A percentile compares a stretch with the other conserved stretches of the same genome.
Conservation (phyloP, 78 protist genomes). For the Bodo saltans region DNA sequence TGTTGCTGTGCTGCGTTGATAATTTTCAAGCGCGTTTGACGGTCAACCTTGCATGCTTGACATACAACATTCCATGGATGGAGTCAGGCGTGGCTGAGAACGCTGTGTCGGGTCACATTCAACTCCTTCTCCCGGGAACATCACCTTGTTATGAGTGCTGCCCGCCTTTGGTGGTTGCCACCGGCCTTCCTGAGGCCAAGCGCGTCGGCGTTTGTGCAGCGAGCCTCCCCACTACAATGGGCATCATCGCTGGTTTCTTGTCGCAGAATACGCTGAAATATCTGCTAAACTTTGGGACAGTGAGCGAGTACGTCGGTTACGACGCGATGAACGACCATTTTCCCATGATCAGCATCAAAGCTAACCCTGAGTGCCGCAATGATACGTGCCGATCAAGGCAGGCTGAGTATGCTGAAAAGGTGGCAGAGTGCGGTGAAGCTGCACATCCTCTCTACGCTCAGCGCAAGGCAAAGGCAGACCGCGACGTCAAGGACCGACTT, state of each 20-base stretch:
- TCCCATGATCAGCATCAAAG: slow-evolving; percentile 68
- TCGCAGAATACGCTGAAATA: slow-evolving; percentile 88
- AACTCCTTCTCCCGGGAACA: slow-evolving; percentile 66
- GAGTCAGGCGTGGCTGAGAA: slow-evolving; percentile 95
- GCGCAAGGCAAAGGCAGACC: neutral
- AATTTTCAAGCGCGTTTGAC: slow-evolving; percentile 86
- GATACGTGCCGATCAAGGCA: slow-evolving; percentile 43
- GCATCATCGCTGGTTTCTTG: slow-evolving; percentile 85
- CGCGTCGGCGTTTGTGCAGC: slow-evolving; percentile 68
- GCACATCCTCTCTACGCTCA: neutral
- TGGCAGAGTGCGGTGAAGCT: neutral
- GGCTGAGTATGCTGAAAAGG: slow-evolving; percentile 20
- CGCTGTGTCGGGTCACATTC: slow-evolving; percentile 96
- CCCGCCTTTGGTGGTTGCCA: slow-evolving; percentile 92
- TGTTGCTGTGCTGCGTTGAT: slow-evolving; percentile 94
- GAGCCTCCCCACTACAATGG: slow-evolving; percentile 96
- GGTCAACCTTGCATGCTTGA: slow-evolving; percentile 71
- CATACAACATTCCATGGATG: slow-evolving; percentile 74
- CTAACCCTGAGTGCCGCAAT: slow-evolving; percentile 77
- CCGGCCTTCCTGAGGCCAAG: slow-evolving; percentile 65
- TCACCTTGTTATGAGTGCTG: slow-evolving; percentile 81
- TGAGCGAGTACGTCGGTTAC: slow-evolving; percentile 79
- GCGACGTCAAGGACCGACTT: no score
- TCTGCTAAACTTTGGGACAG: slow-evolving; percentile 72
- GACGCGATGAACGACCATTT: slow-evolving; percentile 80